Evolutionary conservation across 2,329 filamentous ascomycete genomes (phyloP), one percentile per base, ranked within the genome.

Genomic region (Cladophialophora bantiana): DNA sequence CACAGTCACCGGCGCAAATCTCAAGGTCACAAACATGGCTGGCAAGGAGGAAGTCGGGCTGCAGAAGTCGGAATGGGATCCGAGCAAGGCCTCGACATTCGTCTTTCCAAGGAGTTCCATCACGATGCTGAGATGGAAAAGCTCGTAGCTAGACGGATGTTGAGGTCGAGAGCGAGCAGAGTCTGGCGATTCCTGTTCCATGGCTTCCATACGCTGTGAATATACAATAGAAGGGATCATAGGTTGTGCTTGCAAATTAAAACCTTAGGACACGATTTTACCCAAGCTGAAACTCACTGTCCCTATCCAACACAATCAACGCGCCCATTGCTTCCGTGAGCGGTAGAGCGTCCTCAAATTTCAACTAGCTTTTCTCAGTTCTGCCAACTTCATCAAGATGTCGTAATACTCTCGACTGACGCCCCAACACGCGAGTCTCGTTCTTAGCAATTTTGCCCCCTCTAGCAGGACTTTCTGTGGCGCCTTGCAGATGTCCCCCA

Each of bases 51-150:
- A 88, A 63, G 89, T 93, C 12, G 81, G 80, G 0, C 80, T 91
- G 63, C 75, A 82, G 64, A 86, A 90, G 77, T 84, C 81, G 7
- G 85, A 79, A 52, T 93, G 90, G 90, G 82, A 88, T 12, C 50
- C 57, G 74, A 88, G 85, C 0, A 78, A 85, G 74, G 38, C 35
- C 32, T 26, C 62, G n/a, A 76, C 79, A 52, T 93, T 86, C 73
- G 84, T 79, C 1, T 94, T 94, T 77, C 82, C 83, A 0, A 92
- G 88, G 80, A 86, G 90, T 75, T 91, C 89, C 2, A 83, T 93
- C 55, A 92, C 89, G 2, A 78, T 93, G 78, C 75, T 93, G 72
- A 81, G 83, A 70, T 86, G 84, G 84, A 84, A 83, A 74, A 69
- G 72, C 31, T 74, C 48, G n/a, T 67, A 56, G 36, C 55, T 13